phyloP scores from a whole-genome alignment of 2,329 filamentous ascomycete species.

The Exophiala lecanii-corni region DNA sequence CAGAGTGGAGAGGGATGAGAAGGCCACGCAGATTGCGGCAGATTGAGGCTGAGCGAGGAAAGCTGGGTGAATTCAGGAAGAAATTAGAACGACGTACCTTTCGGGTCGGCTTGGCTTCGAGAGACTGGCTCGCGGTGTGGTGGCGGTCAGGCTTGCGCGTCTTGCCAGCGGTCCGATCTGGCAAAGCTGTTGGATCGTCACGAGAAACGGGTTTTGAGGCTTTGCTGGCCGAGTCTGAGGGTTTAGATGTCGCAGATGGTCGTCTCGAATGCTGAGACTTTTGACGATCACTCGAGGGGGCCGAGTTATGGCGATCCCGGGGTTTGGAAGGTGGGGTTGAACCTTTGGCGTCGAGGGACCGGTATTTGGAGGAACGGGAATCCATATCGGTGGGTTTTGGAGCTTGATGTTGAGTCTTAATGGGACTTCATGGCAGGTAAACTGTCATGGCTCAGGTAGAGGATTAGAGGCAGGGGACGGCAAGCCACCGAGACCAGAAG shows the following conservation, averaged over 20 bases:
- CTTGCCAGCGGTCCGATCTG: slow-evolving; percentile 6
- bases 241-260: slow-evolving; percentile 15
- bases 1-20: neutral
- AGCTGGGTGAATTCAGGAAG: no score
- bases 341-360: slow-evolving; percentile 23
- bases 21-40: neutral
- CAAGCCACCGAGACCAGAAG: no score
- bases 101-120: slow-evolving; percentile 10
- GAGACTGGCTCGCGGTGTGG: slow-evolving; percentile 2
- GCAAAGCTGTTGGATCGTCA: slow-evolving; percentile 12
- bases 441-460: no score
- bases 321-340: slow-evolving; percentile 15
- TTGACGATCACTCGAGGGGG: slow-evolving; percentile 19
- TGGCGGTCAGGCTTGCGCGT: slow-evolving; percentile 7
- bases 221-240: slow-evolving; percentile 16
- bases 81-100: slow-evolving; percentile 17
- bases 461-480: no score
- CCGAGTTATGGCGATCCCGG: slow-evolving; percentile 26
- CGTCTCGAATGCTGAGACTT: slow-evolving; percentile 21
- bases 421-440: no score
- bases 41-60: neutral
- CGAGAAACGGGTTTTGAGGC: slow-evolving; percentile 17
- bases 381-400: slow-evolving; percentile 24
- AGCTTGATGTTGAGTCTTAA: no score
- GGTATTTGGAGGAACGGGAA: slow-evolving; percentile 23